Evolutionary conservation across 768 basidiomycete genomes (phyloP).

Genomic region (Tulasnella sp.): DNA sequence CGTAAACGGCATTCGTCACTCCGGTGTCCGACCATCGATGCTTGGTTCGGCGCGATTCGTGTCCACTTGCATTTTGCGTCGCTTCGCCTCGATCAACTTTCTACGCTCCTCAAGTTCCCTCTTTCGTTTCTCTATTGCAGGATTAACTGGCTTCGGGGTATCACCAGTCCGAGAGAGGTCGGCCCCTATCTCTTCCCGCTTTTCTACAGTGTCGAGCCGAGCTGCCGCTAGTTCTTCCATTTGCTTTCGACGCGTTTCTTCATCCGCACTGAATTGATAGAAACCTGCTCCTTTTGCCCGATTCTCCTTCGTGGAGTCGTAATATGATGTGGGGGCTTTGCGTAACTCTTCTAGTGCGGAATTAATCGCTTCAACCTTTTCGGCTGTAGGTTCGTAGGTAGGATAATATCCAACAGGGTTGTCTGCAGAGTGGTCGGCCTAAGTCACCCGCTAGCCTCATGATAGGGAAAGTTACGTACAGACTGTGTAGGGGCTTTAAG

Average conservation of each 20-base stretch:
- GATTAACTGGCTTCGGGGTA: slow-evolving; percentile 1
- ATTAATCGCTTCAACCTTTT: slow-evolving; percentile 62
- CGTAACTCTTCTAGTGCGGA: slow-evolving; percentile 56
- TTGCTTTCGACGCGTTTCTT: slow-evolving; percentile 59
- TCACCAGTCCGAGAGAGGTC: background rate
- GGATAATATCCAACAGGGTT: slow-evolving; percentile 82
- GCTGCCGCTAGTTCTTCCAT: slow-evolving; percentile 68
- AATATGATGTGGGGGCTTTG: slow-evolving; percentile 64
- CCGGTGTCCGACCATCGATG: background rate
- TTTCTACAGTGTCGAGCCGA: slow-evolving; percentile 2
- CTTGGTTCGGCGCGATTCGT: too few relatives aligned
- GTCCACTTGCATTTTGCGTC: background rate
- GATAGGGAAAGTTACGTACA: slow-evolving; percentile 35
- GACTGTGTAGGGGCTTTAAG: slow-evolving; percentile 34
- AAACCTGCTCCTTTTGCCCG: slow-evolving; percentile 83
- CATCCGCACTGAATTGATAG: slow-evolving; percentile 80
- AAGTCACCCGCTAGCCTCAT: background rate
- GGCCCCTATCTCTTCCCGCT: slow-evolving; percentile 9
- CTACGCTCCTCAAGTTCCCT: slow-evolving; percentile 18
- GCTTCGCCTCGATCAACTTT: slow-evolving; percentile 16
- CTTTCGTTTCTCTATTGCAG: slow-evolving; percentile 16
- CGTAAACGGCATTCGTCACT: background rate
- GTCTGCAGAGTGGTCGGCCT: slow-evolving; percentile 31
- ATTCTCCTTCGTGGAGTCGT: slow-evolving; percentile 69
- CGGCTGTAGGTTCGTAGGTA: slow-evolving; percentile 71